Conservation (phyloP, 257 asterid genomes). For the Nyctanthes arbortristis region DNA sequence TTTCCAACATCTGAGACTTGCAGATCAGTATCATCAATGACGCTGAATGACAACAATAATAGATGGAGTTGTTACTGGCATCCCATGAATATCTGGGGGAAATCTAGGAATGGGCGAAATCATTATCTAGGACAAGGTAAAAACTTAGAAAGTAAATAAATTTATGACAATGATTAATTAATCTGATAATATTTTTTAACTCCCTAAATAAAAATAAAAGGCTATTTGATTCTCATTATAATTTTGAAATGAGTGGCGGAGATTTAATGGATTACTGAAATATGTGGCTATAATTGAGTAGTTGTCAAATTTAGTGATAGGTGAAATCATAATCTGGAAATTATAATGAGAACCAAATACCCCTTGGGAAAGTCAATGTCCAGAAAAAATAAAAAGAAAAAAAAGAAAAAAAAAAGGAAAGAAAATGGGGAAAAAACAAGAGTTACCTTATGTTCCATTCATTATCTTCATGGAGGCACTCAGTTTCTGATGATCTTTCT, state of each 20-base stretch:
- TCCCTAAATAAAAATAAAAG: no score
- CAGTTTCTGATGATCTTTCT: constrained; percentile 46
- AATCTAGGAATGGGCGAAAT: constrained; percentile 1
- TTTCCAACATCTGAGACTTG: constrained; percentile 33
- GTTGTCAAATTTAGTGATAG: no score
- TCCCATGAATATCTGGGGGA: neutral
- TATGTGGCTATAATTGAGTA: no score
- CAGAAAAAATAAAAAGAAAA: neutral
- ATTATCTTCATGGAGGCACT: constrained; percentile 78
- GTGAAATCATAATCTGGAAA: no score
- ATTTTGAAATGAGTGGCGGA: no score
- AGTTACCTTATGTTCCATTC: constrained; percentile 94
- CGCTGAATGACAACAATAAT: constrained; percentile 57
- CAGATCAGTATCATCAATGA: constrained; percentile 64
- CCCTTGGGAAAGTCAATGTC: no score
- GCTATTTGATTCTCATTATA: no score
- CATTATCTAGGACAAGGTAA: neutral
- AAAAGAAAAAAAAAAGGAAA: neutral
- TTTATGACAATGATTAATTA: neutral
- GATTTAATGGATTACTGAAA: no score
- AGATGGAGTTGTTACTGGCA: neutral
- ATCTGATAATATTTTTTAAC: neutral
- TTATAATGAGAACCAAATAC: no score
- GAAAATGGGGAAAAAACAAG: neutral
- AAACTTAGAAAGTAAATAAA: neutral